Base-by-base conservation (phyloP, 352 stramenopile species). In the Globisporangium rhizosaccharum region DNA sequence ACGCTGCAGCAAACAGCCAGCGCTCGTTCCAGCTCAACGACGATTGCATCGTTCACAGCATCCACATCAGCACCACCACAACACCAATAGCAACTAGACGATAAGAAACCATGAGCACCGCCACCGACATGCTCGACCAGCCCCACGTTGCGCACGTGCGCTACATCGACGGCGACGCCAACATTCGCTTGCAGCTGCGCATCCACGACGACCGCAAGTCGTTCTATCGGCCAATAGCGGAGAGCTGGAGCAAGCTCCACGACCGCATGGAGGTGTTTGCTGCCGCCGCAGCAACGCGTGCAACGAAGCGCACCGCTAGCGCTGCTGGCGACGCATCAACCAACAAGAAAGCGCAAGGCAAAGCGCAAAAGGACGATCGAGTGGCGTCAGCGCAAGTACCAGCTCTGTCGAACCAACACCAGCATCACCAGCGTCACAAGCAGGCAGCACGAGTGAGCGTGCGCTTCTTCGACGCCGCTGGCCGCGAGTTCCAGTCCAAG, bases 191-290 rank as follows among this genome's bases (percentile, higher is more conserved):
- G 55, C 72, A 76, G 51, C 39, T 90, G 44, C 57, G 60, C 41
- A 68, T 90, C 28, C 65, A 61, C 14, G 53, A 74, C 44, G 78
- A 88, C 53, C 68, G 48, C 56, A 84, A 82, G 66, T 79, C 64
- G 2, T 85, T 88, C 56, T 76, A 65, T 26, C 74, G 80, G 4
- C 53, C 62, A 0, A 56, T 61, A 2, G 36, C 33, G 10, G 80
- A 90, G 54, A 76, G 68, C 41, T 57, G 86, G 30, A 72, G 81
- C 42, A 85, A 83, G 51, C 57, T 90, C 20, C 75, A 75, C 53
- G 64, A 75, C 41, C 80, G 80, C 23, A 51, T 90, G 53, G 70
- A 87, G 68, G 59, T 88, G 14, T 49, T 86, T 37, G 80, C 76
- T 18, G 57, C 67, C 10, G 51, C 70, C 8, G 33, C 33, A 37